phyloP scores from a whole-genome alignment of 768 basidiomycete species.

The Pisolithus albus region DNA sequence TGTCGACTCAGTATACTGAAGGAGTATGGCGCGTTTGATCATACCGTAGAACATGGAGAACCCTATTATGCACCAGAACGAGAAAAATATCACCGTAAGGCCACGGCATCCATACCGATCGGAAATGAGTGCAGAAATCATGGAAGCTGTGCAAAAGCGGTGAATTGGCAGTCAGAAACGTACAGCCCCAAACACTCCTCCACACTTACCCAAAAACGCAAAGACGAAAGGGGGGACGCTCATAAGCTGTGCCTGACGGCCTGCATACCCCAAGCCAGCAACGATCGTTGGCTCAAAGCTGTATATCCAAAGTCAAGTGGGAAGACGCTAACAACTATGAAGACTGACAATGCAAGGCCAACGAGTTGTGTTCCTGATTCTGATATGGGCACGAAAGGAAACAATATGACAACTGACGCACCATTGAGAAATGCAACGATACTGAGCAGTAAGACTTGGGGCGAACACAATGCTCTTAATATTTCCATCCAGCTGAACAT shows the following conservation, averaged over 20 bases:
- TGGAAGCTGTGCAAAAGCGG: conserved; percentile 22
- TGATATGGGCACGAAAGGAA: background rate
- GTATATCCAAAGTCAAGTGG: conserved; percentile 29
- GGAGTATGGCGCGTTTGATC: conserved; percentile 4
- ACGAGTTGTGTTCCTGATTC: conserved; percentile 11
- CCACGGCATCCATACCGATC: conserved; percentile 50
- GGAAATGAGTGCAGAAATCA: conserved; percentile 41
- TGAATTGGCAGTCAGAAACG: conserved; percentile 30
- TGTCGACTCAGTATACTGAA: background rate
- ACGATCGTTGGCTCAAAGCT: conserved; percentile 75
- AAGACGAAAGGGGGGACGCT: conserved; percentile 50
- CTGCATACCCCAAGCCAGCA: conserved; percentile 49
- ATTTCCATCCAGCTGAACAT: conserved; percentile 55
- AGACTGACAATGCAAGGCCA: conserved; percentile 19
- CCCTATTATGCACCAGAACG: conserved; percentile 39
- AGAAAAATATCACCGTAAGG: conserved; percentile 37
- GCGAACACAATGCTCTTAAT: conserved; percentile 37
- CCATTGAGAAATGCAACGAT: conserved; percentile 50
- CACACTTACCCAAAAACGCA: too few relatives aligned
- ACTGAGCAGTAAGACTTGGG: conserved; percentile 49
- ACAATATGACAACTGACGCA: conserved; percentile 16
- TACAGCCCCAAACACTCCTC: conserved; percentile 15
- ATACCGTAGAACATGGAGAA: conserved; percentile 50
- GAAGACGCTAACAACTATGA: conserved; percentile 21
- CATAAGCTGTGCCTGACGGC: conserved; percentile 51